Evolutionary conservation across 345 rosid genomes (phyloP).

Genomic region (Abelmoschus esculentus): DNA sequence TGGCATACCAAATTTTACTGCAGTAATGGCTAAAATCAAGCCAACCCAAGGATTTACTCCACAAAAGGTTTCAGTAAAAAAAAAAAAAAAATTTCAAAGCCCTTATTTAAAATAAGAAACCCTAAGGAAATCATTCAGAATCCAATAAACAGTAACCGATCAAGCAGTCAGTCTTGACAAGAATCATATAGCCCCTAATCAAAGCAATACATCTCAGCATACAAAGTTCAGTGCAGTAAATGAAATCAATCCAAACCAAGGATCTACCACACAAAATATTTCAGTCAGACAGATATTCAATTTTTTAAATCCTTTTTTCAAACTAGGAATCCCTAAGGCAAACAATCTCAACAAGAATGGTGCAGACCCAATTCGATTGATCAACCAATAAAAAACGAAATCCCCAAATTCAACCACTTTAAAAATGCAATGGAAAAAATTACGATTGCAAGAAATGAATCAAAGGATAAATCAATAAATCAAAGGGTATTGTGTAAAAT

Average conservation of each 20-base stretch:
- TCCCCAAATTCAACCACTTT: neutral
- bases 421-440: neutral
- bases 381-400: neutral
- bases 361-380: neutral
- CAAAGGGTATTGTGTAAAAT: neutral
- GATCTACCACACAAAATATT: neutral
- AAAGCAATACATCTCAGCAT: neutral
- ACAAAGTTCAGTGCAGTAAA: neutral
- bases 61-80: neutral
- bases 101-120: neutral
- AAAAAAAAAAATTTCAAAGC: neutral
- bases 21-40: neutral
- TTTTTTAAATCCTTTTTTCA: neutral
- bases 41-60: neutral
- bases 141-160: neutral
- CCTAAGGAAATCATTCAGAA: neutral
- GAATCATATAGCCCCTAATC: neutral
- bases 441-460: neutral
- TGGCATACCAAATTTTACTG: too few relatives aligned
- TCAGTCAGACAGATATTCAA: neutral
- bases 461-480: too few relatives aligned
- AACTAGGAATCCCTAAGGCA: neutral
- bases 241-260: neutral
- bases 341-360: neutral
- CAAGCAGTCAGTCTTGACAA: neutral